Conservation (phyloP, 257 asterid genomes). For the Prunella vulgaris region DNA sequence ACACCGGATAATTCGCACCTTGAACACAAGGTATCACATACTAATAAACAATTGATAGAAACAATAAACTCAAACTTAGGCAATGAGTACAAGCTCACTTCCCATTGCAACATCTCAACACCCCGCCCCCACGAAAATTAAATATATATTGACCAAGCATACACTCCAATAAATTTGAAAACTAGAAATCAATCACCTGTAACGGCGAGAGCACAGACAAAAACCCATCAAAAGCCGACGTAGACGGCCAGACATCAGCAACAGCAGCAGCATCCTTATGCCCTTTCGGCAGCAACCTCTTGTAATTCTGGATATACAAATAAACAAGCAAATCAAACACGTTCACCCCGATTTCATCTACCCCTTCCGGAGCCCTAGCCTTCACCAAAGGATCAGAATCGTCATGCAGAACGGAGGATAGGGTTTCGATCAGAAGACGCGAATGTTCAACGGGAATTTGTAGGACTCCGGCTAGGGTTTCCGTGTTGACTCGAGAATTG, state of each 20-base stretch:
- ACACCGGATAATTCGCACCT: background rate
- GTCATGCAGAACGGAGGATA: slow-evolving; percentile 54
- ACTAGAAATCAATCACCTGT: slow-evolving; percentile 49
- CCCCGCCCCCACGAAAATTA: background rate
- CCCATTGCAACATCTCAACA: too few relatives aligned
- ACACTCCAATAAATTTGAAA: background rate
- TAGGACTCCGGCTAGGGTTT: slow-evolving; percentile 41
- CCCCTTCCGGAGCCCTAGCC: slow-evolving; percentile 43
- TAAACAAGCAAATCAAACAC: slow-evolving; percentile 79
- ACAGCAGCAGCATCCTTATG: slow-evolving; percentile 94
- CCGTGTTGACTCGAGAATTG: slow-evolving; percentile 38
- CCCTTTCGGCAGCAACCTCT: slow-evolving; percentile 87
- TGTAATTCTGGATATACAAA: slow-evolving; percentile 76
- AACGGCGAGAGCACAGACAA: slow-evolving; percentile 84
- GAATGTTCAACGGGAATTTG: slow-evolving; percentile 69
- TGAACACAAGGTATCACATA: background rate
- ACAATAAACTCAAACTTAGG: background rate
- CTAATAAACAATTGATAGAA: background rate
- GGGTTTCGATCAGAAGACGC: slow-evolving; percentile 71
- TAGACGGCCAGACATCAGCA: slow-evolving; percentile 98
- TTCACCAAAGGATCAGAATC: slow-evolving; percentile 62
- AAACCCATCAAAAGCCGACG: slow-evolving; percentile 88
- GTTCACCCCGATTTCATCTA: slow-evolving; percentile 61
- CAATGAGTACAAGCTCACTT: background rate
- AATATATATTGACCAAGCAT: background rate